These are phyloP conservation scores for Penicillium sp. DNA, from an alignment of 2,329 filamentous ascomycete species.

Conservation along the genomic window DNA sequence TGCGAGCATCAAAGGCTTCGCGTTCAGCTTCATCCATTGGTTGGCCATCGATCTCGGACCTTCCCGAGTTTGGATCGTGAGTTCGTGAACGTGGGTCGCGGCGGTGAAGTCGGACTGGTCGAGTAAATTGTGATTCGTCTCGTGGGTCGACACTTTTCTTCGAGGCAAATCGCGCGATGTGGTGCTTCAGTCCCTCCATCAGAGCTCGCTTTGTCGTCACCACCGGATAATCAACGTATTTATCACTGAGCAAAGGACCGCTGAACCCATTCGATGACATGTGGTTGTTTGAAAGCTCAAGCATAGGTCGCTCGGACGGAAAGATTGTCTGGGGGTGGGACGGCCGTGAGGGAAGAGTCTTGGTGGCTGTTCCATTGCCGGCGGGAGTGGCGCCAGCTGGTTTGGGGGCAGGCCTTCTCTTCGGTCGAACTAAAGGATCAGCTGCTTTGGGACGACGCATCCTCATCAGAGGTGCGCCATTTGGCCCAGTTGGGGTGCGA, in stretches of 20 bases:
- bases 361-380: conserved; percentile 26
- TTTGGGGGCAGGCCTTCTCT: conserved; percentile 45
- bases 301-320: conserved; percentile 22
- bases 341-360: conserved; percentile 28
- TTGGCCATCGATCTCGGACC: conserved; percentile 40
- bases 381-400: conserved; percentile 23
- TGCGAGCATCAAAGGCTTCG: conserved; percentile 57
- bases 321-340: conserved; percentile 20
- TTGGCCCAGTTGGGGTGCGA: conserved; percentile 49
- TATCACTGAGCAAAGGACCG: conserved; percentile 41
- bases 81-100: conserved; percentile 70
- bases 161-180: conserved; percentile 78
- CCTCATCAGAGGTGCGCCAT: conserved; percentile 43
- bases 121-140: conserved; percentile 79
- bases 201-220: conserved; percentile 80
- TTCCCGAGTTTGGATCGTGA: conserved; percentile 57
- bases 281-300: conserved; percentile 29
- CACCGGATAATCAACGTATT: conserved; percentile 63
- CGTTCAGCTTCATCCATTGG: conserved; percentile 67
- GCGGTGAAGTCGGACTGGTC: conserved; percentile 84
- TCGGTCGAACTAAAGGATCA: conserved; percentile 66
- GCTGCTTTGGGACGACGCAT: conserved; percentile 52
- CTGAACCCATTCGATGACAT: conserved; percentile 45
- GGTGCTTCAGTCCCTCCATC: conserved; percentile 76
- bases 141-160: conserved; percentile 64